Conservation (phyloP, 2,329 filamentous ascomycete genomes). For the Mariannaea sp. region DNA sequence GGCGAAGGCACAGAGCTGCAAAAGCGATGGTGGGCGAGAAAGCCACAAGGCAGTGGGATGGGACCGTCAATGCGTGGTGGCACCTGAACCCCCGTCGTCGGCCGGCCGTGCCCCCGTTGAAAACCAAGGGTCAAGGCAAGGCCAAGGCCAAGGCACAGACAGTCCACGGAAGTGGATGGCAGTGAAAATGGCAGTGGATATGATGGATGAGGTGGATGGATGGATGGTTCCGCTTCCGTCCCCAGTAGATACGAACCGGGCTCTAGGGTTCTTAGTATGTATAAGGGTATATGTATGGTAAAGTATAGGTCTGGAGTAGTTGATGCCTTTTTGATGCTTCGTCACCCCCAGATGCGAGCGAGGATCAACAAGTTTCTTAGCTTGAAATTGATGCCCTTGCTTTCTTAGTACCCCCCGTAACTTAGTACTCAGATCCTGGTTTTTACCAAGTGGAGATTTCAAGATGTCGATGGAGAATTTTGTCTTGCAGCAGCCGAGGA, state of each 20-base stretch:
- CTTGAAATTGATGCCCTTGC: neutral
- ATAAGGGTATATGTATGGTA: too few species aligned
- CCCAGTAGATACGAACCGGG: slow-evolving; percentile 14
- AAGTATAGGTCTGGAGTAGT: too few species aligned
- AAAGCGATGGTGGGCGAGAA: too few species aligned
- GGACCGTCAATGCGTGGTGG: slow-evolving; percentile 15
- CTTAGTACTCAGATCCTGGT: neutral
- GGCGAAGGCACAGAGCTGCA: slow-evolving; percentile 1
- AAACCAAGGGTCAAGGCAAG: slow-evolving; percentile 28
- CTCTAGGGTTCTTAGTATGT: too few species aligned
- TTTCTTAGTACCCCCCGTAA: too few species aligned
- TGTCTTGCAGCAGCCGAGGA: slow-evolving; percentile 12
- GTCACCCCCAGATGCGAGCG: neutral
- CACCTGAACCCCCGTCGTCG: slow-evolving; percentile 10
- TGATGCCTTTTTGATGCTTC: too few species aligned
- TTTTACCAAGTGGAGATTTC: neutral
- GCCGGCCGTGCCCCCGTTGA: slow-evolving; percentile 3
- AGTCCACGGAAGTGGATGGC: too few species aligned
- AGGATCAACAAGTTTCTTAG: neutral
- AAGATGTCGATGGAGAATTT: neutral
- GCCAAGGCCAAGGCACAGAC: too few species aligned
- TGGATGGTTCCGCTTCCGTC: slow-evolving; percentile 23
- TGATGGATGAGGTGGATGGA: slow-evolving; percentile 15
- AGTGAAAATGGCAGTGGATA: too few species aligned
- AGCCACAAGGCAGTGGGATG: too few species aligned